Evolutionary conservation across 306 rosid species (phyloP).

Genomic region (Medicago ruthenica): DNA sequence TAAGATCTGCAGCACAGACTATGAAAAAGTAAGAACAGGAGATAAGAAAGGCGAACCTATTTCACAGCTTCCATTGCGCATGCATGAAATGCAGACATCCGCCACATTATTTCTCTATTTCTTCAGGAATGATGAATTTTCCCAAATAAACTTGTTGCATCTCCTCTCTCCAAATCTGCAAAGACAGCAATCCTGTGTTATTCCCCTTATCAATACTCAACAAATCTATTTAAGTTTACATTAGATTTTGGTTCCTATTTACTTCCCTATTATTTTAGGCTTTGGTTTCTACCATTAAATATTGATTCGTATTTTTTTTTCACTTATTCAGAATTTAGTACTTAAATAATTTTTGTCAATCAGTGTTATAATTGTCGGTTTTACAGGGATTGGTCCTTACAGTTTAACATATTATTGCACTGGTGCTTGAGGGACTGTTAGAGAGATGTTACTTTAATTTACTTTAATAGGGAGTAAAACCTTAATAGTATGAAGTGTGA

Average conservation of each 20-base stretch:
- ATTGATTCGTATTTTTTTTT: background rate
- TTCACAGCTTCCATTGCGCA: slow-evolving; percentile 34
- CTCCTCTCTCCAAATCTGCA: slow-evolving; percentile 96
- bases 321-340: background rate
- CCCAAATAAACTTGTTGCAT: slow-evolving; percentile 87
- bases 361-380: background rate
- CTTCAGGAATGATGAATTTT: slow-evolving; percentile 61
- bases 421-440: background rate
- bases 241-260: slow-evolving; percentile 6
- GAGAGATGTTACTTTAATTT: background rate
- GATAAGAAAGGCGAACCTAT: slow-evolving; percentile 34
- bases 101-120: slow-evolving; percentile 59
- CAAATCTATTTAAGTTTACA: slow-evolving; percentile 1
- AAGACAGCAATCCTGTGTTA: slow-evolving; percentile 34
- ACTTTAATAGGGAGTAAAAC: background rate
- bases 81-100: slow-evolving; percentile 31
- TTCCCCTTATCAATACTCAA: slow-evolving; percentile 34
- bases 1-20: background rate
- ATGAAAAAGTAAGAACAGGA: background rate
- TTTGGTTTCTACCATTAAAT: background rate
- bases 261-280: background rate
- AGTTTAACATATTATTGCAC: background rate
- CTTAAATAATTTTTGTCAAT: background rate
- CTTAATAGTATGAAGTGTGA: background rate
- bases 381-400: background rate